phyloP scores from a whole-genome alignment of 805 yeast genomes.

The Schwanniomyces yamadae region DNA sequence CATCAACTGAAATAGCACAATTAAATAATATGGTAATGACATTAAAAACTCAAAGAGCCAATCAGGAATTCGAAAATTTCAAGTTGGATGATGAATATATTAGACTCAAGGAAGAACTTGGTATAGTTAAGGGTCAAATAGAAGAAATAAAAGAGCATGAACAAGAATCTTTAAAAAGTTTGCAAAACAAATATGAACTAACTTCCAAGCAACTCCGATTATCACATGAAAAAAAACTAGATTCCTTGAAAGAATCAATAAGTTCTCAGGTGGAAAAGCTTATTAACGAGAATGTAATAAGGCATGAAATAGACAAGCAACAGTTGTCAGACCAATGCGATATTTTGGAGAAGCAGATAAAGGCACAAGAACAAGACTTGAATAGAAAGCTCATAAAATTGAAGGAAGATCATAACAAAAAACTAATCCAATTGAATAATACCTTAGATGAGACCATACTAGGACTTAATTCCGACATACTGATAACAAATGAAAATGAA shows the following conservation, averaged over 20 bases:
- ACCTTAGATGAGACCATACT: constrained; percentile 16
- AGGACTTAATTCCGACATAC: constrained; percentile 11
- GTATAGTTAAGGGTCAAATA: constrained; percentile 32
- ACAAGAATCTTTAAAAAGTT: constrained; percentile 18
- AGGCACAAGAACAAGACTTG: constrained; percentile 16
- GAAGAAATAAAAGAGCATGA: constrained; percentile 26
- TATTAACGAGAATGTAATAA: constrained; percentile 31
- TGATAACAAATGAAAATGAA: constrained; percentile 5
- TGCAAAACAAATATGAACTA: constrained; percentile 24
- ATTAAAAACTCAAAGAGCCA: constrained; percentile 36
- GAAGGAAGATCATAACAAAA: constrained; percentile 24
- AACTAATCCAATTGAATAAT: constrained; percentile 11
- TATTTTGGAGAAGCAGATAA: constrained; percentile 13
- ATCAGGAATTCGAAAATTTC: constrained; percentile 34
- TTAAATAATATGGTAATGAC: constrained; percentile 21
- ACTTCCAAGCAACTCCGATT: constrained; percentile 19
- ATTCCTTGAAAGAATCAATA: constrained; percentile 25
- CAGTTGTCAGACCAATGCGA: constrained; percentile 13
- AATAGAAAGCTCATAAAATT: constrained; percentile 22
- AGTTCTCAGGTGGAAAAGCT: constrained; percentile 36
- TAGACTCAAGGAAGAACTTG: constrained; percentile 37
- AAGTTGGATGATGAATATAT: constrained; percentile 33
- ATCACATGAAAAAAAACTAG: constrained; percentile 20
- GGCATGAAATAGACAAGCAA: constrained; percentile 28
- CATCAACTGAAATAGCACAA: constrained; percentile 17